Evolutionary conservation across 495 filamentous ascomycete species (phyloP).

Genomic region (Penicillium psychrofluorescens): DNA sequence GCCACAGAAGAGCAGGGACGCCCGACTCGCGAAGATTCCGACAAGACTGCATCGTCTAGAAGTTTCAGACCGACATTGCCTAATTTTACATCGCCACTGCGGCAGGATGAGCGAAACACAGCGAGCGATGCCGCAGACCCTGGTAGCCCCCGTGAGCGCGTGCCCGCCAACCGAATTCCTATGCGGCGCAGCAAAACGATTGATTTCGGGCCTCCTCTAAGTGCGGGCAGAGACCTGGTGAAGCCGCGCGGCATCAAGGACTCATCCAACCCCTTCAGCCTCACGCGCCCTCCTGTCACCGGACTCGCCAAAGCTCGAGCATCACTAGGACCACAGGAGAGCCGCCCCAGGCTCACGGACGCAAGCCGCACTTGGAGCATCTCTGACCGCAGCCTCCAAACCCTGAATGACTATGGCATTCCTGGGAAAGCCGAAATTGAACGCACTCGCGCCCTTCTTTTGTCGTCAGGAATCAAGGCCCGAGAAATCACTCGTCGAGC

Average conservation of each 20-base stretch:
- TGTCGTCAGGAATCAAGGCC: slow-evolving; percentile 81
- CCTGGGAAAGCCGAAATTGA: slow-evolving; percentile 60
- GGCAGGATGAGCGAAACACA: slow-evolving; percentile 26
- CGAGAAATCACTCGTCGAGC: slow-evolving; percentile 65
- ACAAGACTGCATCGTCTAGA: slow-evolving; percentile 22
- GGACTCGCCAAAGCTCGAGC: slow-evolving; percentile 38
- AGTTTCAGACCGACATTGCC: slow-evolving; percentile 36
- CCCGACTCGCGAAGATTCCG: slow-evolving; percentile 22
- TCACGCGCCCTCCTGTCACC: slow-evolving; percentile 36
- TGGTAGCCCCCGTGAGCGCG: slow-evolving; percentile 8
- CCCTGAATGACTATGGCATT: slow-evolving; percentile 24
- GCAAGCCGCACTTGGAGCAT: slow-evolving; percentile 57
- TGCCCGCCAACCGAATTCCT: slow-evolving; percentile 1
- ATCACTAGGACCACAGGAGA: slow-evolving; percentile 18
- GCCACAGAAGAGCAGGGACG: slow-evolving; percentile 29
- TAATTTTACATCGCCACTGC: slow-evolving; percentile 41
- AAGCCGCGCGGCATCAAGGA: slow-evolving; percentile 24
- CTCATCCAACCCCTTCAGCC: slow-evolving; percentile 22
- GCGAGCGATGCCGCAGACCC: slow-evolving; percentile 11
- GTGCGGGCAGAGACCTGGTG: slow-evolving; percentile 14
- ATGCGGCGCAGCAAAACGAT: slow-evolving; percentile 15
- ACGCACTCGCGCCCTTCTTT: slow-evolving; percentile 62
- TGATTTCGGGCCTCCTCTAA: slow-evolving; percentile 22
- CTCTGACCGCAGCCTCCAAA: slow-evolving; percentile 47
- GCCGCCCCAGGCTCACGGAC: slow-evolving; percentile 16